Conservation (phyloP, 2,329 filamentous ascomycete genomes). For the Aspergillus ochraceoroseus region DNA sequence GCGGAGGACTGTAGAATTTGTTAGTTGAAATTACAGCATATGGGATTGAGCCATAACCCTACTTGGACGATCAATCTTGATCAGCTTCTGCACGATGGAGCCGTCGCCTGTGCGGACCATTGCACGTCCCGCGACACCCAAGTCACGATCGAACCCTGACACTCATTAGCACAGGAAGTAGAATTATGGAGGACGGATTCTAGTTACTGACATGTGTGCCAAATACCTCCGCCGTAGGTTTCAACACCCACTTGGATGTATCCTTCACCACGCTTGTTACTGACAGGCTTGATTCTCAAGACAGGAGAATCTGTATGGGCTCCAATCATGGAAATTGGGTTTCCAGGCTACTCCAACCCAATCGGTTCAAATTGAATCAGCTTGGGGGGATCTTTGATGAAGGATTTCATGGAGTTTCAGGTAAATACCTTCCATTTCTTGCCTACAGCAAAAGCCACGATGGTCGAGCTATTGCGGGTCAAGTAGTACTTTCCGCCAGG, state of each 20-base stretch:
- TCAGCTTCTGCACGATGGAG: slow-evolving; percentile 72
- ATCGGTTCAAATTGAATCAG: not conserved
- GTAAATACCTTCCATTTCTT: slow-evolving; percentile 66
- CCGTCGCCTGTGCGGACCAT: slow-evolving; percentile 71
- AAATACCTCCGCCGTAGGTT: slow-evolving; percentile 92
- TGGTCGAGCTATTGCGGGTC: slow-evolving; percentile 86
- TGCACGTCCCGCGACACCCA: slow-evolving; percentile 82
- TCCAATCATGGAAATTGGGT: slow-evolving; percentile 85
- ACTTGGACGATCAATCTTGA: slow-evolving; percentile 83
- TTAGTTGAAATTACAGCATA: not conserved
- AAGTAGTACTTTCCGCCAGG: slow-evolving; percentile 95
- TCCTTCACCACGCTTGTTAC: slow-evolving; percentile 77
- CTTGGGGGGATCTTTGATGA: not conserved
- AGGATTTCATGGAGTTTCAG: too few species aligned
- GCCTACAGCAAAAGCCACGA: slow-evolving; percentile 88
- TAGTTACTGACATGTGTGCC: slow-evolving; percentile 68
- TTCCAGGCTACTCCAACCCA: slow-evolving; percentile 61
- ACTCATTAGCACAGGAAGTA: slow-evolving; percentile 13
- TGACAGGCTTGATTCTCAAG: slow-evolving; percentile 87
- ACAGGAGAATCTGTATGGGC: slow-evolving; percentile 95
- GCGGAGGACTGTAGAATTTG: slow-evolving; percentile 57
- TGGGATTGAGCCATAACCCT: slow-evolving; percentile 17
- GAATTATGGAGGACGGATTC: not conserved
- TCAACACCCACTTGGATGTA: slow-evolving; percentile 95
- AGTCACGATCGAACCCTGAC: slow-evolving; percentile 82